Conservation (phyloP, 2,329 filamentous ascomycete species). For the Davidsoniella eucalypti region DNA sequence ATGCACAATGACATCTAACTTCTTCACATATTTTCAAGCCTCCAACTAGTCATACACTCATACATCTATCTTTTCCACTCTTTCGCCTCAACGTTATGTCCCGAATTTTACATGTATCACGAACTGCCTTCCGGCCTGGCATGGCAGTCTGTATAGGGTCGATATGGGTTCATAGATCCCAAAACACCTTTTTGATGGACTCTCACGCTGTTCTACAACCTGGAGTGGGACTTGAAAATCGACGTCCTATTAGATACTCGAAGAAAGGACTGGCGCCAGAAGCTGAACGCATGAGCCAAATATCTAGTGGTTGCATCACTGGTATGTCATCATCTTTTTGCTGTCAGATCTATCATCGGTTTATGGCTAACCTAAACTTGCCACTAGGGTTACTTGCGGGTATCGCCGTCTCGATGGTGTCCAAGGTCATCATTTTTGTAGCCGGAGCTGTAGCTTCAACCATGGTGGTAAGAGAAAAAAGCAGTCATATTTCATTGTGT, state of each 20-base stretch:
- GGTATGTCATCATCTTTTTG: conserved; percentile 22
- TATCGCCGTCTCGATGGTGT: conserved; percentile 52
- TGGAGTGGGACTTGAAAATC: neutral
- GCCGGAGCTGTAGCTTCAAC: conserved; percentile 47
- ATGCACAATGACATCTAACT: too few relatives aligned
- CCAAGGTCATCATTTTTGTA: conserved; percentile 50
- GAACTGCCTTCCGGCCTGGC: neutral
- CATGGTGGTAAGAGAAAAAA: conserved; percentile 35
- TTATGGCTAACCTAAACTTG: neutral
- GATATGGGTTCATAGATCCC: neutral
- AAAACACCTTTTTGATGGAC: conserved; percentile 2
- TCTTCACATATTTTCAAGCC: too few relatives aligned
- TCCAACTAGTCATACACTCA: too few relatives aligned
- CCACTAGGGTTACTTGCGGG: conserved; percentile 42
- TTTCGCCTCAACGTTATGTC: neutral
- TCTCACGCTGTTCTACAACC: neutral
- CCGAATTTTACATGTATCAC: too few relatives aligned
- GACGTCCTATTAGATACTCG: neutral
- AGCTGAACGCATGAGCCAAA: conserved; percentile 20
- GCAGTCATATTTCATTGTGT: neutral
- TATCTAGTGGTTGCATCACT: conserved; percentile 37
- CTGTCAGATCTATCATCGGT: neutral
- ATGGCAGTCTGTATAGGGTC: neutral
- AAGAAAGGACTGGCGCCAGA: neutral
- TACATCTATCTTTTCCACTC: too few relatives aligned